Conservation (phyloP, 2,329 filamentous ascomycete species). For the Thielaviopsis ethacetica region DNA sequence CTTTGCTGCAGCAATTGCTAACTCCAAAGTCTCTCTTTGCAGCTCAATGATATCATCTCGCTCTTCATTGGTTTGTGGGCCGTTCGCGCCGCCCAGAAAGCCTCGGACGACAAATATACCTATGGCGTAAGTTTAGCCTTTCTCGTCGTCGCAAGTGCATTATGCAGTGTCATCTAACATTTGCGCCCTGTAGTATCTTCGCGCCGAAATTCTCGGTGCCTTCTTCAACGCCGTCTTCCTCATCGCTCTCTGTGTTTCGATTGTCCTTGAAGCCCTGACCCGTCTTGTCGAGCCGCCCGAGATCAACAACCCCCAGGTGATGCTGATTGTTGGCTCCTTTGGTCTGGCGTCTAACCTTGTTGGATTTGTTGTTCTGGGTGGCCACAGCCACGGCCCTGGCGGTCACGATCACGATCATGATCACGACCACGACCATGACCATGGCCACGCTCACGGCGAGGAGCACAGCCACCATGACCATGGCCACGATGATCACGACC, state of each 20-base stretch:
- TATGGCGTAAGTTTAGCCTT: slow-evolving; percentile 56
- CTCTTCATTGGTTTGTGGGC: slow-evolving; percentile 88
- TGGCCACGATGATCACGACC: slow-evolving; percentile 35
- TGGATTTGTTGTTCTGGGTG: slow-evolving; percentile 81
- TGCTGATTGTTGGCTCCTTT: slow-evolving; percentile 74
- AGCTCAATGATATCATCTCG: slow-evolving; percentile 96
- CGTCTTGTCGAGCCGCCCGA: slow-evolving; percentile 82
- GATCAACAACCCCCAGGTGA: slow-evolving; percentile 69
- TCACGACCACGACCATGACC: slow-evolving; percentile 26
- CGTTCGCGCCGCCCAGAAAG: slow-evolving; percentile 72
- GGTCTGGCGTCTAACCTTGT: slow-evolving; percentile 79
- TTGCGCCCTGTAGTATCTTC: slow-evolving; percentile 54
- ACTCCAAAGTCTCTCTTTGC: not conserved
- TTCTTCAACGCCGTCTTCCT: slow-evolving; percentile 96
- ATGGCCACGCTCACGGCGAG: slow-evolving; percentile 17
- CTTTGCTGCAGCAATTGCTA: not conserved
- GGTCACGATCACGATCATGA: slow-evolving; percentile 36
- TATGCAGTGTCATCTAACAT: slow-evolving; percentile 1
- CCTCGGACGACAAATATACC: slow-evolving; percentile 79
- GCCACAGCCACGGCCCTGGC: slow-evolving; percentile 58
- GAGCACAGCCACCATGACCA: slow-evolving; percentile 24
- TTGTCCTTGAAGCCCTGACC: slow-evolving; percentile 86
- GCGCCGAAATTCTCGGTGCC: slow-evolving; percentile 89
- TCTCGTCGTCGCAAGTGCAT: not conserved
- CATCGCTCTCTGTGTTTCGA: slow-evolving; percentile 88